Conservation (phyloP, 805 yeast genomes). For the Myxozyma udenii region DNA sequence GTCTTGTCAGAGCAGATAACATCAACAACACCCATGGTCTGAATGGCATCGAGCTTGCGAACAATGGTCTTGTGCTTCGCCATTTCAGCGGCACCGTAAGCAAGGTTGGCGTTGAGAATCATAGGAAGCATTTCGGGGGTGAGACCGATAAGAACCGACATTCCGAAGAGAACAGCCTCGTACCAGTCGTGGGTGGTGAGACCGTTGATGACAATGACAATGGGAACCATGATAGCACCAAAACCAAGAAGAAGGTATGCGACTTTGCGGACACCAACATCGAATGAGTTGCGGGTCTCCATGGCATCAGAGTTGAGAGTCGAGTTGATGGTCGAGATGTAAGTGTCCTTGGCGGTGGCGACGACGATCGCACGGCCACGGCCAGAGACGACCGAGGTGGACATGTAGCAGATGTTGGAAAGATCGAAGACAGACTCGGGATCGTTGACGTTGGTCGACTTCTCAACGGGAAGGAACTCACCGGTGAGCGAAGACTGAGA, state of each 20-base stretch:
- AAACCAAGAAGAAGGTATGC: slow-evolving; percentile 29
- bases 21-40: slow-evolving; percentile 57
- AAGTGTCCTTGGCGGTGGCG: slow-evolving; percentile 25
- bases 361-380: slow-evolving; percentile 29
- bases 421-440: slow-evolving; percentile 26
- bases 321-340: slow-evolving; percentile 31
- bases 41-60: slow-evolving; percentile 30
- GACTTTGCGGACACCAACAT: slow-evolving; percentile 29
- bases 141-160: slow-evolving; percentile 28
- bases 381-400: slow-evolving; percentile 29
- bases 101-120: slow-evolving; percentile 30
- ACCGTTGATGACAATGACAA: slow-evolving; percentile 29
- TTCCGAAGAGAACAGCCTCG: slow-evolving; percentile 30
- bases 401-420: slow-evolving; percentile 28
- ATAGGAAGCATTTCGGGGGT: slow-evolving; percentile 30
- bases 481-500: slow-evolving; percentile 94
- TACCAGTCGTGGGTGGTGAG: slow-evolving; percentile 28
- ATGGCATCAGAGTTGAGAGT: slow-evolving; percentile 29
- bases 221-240: slow-evolving; percentile 29
- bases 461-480: slow-evolving; percentile 47
- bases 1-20: slow-evolving; percentile 54
- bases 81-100: slow-evolving; percentile 30
- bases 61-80: slow-evolving; percentile 31
- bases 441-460: slow-evolving; percentile 20
- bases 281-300: slow-evolving; percentile 30